phyloP scores from a whole-genome alignment of 2,329 filamentous ascomycete species.

The Phyllosticta capitalensis region DNA sequence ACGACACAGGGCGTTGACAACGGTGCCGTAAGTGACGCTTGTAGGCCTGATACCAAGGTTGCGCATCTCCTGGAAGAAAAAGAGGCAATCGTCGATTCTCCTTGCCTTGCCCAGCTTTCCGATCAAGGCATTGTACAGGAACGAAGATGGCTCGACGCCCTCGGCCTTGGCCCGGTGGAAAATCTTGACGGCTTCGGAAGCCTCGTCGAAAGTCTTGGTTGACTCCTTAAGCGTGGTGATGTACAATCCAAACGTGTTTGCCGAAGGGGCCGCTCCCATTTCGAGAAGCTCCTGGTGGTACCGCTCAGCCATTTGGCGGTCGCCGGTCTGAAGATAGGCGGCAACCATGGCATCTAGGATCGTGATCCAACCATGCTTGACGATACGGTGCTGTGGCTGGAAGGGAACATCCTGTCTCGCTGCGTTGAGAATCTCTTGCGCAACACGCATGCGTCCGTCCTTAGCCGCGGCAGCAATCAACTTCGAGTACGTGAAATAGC shows the following conservation, averaged over 20 bases:
- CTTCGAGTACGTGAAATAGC: conserved; percentile 96
- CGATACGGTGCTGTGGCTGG: conserved; percentile 71
- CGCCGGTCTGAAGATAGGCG: conserved; percentile 73
- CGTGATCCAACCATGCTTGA: conserved; percentile 91
- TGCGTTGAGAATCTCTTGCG: conserved; percentile 80
- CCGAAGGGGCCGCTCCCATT: conserved; percentile 84
- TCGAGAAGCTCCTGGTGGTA: conserved; percentile 87
- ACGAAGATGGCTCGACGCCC: conserved; percentile 90
- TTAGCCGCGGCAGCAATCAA: conserved; percentile 84
- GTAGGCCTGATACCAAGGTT: conserved; percentile 86
- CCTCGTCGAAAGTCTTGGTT: conserved; percentile 95
- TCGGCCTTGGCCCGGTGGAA: conserved; percentile 90
- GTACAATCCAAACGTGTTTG: conserved; percentile 96
- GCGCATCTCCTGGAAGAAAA: conserved; percentile 98
- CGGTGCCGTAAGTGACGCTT: conserved; percentile 94
- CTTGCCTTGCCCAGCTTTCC: conserved; percentile 97
- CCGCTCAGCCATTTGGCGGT: conserved; percentile 69
- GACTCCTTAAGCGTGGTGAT: conserved; percentile 99
- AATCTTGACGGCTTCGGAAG: conserved; percentile 92
- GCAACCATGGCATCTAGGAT: conserved; percentile 96
- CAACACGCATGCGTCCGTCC: conserved; percentile 69
- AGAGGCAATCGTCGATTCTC: conserved; percentile 94
- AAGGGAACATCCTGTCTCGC: conserved; percentile 83
- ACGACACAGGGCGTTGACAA: conserved; percentile 94
- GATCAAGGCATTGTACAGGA: conserved; percentile 96